Percentiles rank a stretch among this genome's conserved stretches.
Conservation (phyloP, 257 asterid genomes). For the Solanum pimpinellifolium region DNA sequence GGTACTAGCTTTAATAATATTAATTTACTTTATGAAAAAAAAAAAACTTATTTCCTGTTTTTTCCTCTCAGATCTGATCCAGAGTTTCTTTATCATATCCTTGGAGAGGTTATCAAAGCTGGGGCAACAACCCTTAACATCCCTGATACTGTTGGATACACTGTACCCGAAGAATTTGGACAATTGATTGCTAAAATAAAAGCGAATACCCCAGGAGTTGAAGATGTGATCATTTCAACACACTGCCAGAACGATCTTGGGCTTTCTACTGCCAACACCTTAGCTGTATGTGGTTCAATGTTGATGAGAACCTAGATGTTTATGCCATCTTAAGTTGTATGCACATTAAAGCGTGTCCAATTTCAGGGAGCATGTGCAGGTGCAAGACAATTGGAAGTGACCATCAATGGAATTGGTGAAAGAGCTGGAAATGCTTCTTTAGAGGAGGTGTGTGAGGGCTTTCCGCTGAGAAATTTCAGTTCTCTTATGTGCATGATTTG, state of each 20-base stretch:
- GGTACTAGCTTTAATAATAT: background rate
- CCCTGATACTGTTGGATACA: conserved; percentile 94
- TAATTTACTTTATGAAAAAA: background rate
- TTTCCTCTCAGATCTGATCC: conserved; percentile 56
- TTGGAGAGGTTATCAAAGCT: conserved; percentile 85
- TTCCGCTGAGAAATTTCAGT: background rate
- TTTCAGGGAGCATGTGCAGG: conserved; percentile 88
- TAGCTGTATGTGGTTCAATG: conserved; percentile 43
- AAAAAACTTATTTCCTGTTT: background rate
- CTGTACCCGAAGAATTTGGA: conserved; percentile 69
- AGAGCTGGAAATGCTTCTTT: conserved; percentile 98
- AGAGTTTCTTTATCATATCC: conserved; percentile 74
- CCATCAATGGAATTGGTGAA: conserved; percentile 96
- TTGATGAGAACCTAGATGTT: background rate
- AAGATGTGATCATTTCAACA: conserved; percentile 79
- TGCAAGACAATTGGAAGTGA: conserved; percentile 93
- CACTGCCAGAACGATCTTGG: conserved; percentile 99
- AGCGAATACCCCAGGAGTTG: conserved; percentile 82
- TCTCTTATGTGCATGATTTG: background rate
- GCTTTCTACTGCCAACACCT: conserved; percentile 81
- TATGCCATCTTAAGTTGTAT: background rate
- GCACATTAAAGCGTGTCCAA: conserved; percentile 5
- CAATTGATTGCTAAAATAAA: conserved; percentile 75
- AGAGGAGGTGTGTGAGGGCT: conserved; percentile 59
- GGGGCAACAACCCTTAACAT: conserved; percentile 98